Evolutionary conservation across 768 basidiomycete species (phyloP).

Genomic region (Leccinellum albellum): DNA sequence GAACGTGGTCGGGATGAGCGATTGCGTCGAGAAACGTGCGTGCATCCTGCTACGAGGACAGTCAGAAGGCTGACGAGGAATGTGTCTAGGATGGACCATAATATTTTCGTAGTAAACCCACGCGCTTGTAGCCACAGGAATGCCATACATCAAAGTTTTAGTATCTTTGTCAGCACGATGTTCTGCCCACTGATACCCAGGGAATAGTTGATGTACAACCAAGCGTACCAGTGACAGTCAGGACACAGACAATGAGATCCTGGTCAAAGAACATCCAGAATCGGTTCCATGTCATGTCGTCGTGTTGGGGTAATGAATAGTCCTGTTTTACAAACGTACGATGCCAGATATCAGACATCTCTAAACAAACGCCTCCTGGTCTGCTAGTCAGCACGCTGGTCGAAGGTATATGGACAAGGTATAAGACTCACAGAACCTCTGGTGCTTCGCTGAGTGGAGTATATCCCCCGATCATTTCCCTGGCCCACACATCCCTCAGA

Average conservation of each 20-base stretch:
- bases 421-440: slow-evolving; percentile 53
- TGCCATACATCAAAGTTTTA: background rate
- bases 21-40: background rate
- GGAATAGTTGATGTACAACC: background rate
- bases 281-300: background rate
- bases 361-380: slow-evolving; percentile 65
- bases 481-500: slow-evolving; percentile 79
- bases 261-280: background rate
- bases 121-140: background rate
- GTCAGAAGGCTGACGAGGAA: too few relatives aligned
- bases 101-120: background rate
- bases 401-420: background rate
- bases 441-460: slow-evolving; percentile 74
- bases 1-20: background rate
- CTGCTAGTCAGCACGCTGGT: background rate
- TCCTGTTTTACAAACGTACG: slow-evolving; percentile 8
- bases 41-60: too few relatives aligned
- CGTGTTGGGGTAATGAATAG: background rate
- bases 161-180: background rate
- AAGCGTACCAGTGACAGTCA: background rate
- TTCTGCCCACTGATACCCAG: background rate
- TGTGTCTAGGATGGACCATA: too few relatives aligned
- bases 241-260: background rate
- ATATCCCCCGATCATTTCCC: slow-evolving; percentile 78
- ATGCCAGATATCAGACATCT: slow-evolving; percentile 34